A percentile compares a stretch with the other conserved stretches of the same genome.
These are phyloP conservation scores for Peronosclerospora sorghi DNA, from an alignment of 352 stramenopile species.

Conservation along the genomic window DNA sequence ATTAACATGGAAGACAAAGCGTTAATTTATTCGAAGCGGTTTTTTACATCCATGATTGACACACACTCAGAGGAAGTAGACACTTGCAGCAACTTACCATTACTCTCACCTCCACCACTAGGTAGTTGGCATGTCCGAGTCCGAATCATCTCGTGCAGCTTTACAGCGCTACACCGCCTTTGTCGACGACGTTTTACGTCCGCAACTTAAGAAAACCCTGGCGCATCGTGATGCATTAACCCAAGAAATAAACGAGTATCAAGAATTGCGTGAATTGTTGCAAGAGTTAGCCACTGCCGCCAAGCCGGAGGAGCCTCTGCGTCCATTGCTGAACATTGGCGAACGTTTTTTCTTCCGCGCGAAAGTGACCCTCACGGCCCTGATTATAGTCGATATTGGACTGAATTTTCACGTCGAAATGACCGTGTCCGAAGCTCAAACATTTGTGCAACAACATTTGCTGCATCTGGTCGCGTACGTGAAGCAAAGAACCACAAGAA, in stretches of 20 bases:
- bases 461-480: slow-evolving; percentile 35
- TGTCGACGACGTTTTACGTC: slow-evolving; percentile 56
- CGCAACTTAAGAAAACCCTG: slow-evolving; percentile 54
- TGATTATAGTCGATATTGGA: slow-evolving; percentile 57
- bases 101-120: too few species aligned
- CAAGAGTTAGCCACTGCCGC: slow-evolving; percentile 18
- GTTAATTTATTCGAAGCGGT: too few species aligned
- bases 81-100: too few species aligned
- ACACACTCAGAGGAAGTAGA: too few species aligned
- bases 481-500: neutral
- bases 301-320: slow-evolving; percentile 9
- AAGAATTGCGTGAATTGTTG: slow-evolving; percentile 37
- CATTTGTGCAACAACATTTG: slow-evolving; percentile 47
- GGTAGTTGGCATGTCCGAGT: too few species aligned
- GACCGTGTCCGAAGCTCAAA: slow-evolving; percentile 44
- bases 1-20: too few species aligned
- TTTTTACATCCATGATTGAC: too few species aligned
- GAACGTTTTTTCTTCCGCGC: slow-evolving; percentile 64
- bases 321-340: slow-evolving; percentile 57
- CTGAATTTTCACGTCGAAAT: slow-evolving; percentile 76
- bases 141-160: slow-evolving; percentile 15
- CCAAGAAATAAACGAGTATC: slow-evolving; percentile 52
- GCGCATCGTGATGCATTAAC: slow-evolving; percentile 34
- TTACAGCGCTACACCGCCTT: slow-evolving; percentile 57
- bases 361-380: slow-evolving; percentile 44